These are phyloP conservation scores for Rubia occidens DNA, from an alignment of 305 asterid genomes.

Conservation along the genomic window DNA sequence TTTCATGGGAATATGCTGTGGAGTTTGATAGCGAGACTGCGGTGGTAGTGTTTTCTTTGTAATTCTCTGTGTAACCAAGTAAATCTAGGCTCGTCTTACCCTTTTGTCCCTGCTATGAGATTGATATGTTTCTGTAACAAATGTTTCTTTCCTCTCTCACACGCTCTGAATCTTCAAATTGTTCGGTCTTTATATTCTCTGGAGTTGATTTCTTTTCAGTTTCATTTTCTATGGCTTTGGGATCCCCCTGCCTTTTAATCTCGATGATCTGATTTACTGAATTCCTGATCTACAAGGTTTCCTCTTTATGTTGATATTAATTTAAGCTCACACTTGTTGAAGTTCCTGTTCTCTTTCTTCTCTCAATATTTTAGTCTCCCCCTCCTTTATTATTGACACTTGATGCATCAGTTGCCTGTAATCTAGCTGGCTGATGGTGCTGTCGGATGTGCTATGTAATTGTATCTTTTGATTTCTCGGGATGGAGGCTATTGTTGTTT, in stretches of 20 bases:
- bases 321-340: not conserved
- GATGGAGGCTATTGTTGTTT: constrained; percentile 4
- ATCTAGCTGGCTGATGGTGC: not conserved
- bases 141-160: constrained; percentile 3
- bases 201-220: not conserved
- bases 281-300: constrained; percentile 7
- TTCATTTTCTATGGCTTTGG: not conserved
- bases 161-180: not conserved
- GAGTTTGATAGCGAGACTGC: not conserved
- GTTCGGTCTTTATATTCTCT: not conserved
- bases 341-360: not conserved
- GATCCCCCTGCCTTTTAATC: not conserved
- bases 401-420: not conserved
- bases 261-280: not conserved
- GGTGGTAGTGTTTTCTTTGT: constrained; percentile 17
- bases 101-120: constrained; percentile 9
- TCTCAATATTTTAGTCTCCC: not conserved
- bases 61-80: constrained; percentile 16
- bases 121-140: constrained; percentile 3
- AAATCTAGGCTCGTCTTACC: constrained; percentile 16
- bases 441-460: not conserved
- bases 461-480: not conserved
- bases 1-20: constrained; percentile 22
- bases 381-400: not conserved
- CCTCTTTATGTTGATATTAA: not conserved